Base-by-base conservation (phyloP, 306 rosid species). In the Phaseolus lunatus region DNA sequence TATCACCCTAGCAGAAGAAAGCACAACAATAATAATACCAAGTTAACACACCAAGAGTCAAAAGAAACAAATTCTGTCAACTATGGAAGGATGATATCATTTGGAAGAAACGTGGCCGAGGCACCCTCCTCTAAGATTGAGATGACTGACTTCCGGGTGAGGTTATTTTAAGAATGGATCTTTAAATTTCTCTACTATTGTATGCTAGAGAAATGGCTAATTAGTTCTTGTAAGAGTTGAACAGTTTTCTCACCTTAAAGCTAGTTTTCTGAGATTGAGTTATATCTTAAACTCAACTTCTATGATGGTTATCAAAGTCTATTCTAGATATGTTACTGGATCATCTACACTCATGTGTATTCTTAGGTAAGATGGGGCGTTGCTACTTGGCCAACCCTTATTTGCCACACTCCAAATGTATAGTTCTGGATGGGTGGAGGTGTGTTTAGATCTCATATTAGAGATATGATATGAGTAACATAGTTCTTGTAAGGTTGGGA, bases 1-100 rank as follows among this genome's bases (percentile, higher is more conserved):
- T 85, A 70, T 49, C 52, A 58, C 69, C 87, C 86, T 64, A 73
- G 56, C 75, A 75, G 56, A 77, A 86, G 76, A 80, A 90, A 75
- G 79, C 84, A 81, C 68, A 87, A 57, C 77, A 67, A 78, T 13
- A 81, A 67, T 19, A 73, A 73, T 49, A 73, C 82, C 48, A 77
- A 77, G 52, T 41, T 54, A 69, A 47, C 80, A 72, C 61, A 79
- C 19, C 80, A 77, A 62, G 63, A 87, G 37, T 80, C 49, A 43
- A 54, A 72, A 47, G 75, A 67, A 84, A 84, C 89, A 63, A 47
- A 82, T 76, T 56, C 39, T 79, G 84, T 33, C 73, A 75, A 86
- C 37, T 92, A 86, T 69, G 97, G 97, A 74, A 87, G 94, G 56
- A 80, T 92, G 9, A 90, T 92, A 86, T 90, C 96, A 13, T 92